Evolutionary conservation across 768 basidiomycete genomes (phyloP).

Genomic region (Tremella yokohamensis): DNA sequence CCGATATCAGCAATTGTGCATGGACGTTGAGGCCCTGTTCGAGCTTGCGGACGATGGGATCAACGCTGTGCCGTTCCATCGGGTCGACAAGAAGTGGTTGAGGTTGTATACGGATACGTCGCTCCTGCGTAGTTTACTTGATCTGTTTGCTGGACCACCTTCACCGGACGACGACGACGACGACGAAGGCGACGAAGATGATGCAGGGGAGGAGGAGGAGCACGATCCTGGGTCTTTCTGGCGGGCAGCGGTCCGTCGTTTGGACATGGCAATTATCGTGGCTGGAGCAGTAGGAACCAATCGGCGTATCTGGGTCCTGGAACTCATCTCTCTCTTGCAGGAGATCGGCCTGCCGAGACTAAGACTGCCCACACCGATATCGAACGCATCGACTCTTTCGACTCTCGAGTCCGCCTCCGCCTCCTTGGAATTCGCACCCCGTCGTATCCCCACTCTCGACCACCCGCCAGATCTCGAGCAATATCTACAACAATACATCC

Average conservation of each 20-base stretch:
- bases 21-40: background rate
- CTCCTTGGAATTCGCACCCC: conserved; percentile 35
- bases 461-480: conserved; percentile 60
- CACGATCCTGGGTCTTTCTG: conserved; percentile 16
- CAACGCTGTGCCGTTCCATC: conserved; percentile 51
- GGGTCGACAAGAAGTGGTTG: conserved; percentile 58
- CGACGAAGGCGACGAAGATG: no score
- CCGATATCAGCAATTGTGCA: background rate
- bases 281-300: conserved; percentile 69
- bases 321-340: conserved; percentile 65
- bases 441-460: conserved; percentile 54
- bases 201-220: background rate
- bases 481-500: conserved; percentile 56
- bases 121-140: conserved; percentile 55
- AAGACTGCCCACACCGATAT: conserved; percentile 10
- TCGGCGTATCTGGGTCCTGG: conserved; percentile 62
- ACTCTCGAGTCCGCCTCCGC: no score
- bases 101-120: conserved; percentile 72
- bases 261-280: conserved; percentile 80
- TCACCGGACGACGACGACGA: background rate
- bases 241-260: conserved; percentile 57
- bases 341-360: conserved; percentile 6
- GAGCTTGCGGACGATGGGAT: conserved; percentile 57
- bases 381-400: no score
- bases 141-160: conserved; percentile 10